Percentiles rank a stretch among this genome's conserved stretches.
These are phyloP conservation scores for Sporothrix phasma DNA, from an alignment of 2,329 filamentous ascomycete species.

Conservation along the genomic window DNA sequence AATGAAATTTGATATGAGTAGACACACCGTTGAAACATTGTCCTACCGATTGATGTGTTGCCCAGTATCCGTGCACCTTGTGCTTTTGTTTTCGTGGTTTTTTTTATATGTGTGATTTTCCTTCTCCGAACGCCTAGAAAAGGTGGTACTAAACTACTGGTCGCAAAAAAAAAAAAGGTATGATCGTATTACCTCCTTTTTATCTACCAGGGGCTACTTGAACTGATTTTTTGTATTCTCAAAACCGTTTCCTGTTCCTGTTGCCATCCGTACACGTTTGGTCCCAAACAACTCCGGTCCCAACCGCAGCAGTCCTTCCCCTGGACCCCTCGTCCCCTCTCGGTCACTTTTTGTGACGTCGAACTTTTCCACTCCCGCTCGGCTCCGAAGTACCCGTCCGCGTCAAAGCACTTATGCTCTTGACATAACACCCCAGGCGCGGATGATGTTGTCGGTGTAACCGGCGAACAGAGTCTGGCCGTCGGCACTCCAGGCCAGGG, in stretches of 20 bases:
- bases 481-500: constrained; percentile 93
- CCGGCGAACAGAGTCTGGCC: constrained; percentile 98
- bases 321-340: background rate
- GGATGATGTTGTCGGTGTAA: constrained; percentile 99
- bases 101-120: constrained; percentile 1
- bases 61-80: background rate
- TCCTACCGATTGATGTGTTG: too few species aligned
- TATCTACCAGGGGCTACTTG: constrained; percentile 11
- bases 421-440: constrained; percentile 96
- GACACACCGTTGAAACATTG: too few species aligned
- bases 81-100: background rate
- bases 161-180: constrained; percentile 10
- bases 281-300: background rate
- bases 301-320: constrained; percentile 3
- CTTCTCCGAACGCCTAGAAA: constrained; percentile 3
- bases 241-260: constrained; percentile 2
- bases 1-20: too few species aligned
- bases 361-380: background rate
- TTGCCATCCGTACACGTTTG: constrained; percentile 8
- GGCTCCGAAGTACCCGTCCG: background rate
- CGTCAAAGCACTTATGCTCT: constrained; percentile 51
- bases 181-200: constrained; percentile 13
- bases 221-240: constrained; percentile 3
- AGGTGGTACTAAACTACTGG: constrained; percentile 7
- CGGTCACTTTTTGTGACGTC: background rate